phyloP scores from a whole-genome alignment of 176 grass and related monocot genomes.

The Oryza meridionalis region DNA sequence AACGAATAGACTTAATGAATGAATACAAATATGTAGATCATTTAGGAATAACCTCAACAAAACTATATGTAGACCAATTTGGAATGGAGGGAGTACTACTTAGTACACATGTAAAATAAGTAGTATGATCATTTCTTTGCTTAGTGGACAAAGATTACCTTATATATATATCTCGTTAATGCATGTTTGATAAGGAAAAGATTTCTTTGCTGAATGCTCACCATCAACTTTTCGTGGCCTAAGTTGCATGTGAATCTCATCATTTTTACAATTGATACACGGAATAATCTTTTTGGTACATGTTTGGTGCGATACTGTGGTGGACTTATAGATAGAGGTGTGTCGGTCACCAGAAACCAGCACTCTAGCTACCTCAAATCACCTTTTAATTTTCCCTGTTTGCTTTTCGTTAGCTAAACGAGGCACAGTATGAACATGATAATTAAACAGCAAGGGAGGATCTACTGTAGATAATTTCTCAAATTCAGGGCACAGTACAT shows the following conservation, averaged over 20 bases:
- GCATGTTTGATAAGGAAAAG: slow-evolving; percentile 2
- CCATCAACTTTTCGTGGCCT: slow-evolving; percentile 10
- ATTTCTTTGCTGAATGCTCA: not conserved
- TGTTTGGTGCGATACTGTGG: slow-evolving; percentile 20
- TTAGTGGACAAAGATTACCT: not conserved
- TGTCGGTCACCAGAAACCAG: slow-evolving; percentile 52
- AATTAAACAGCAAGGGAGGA: not conserved
- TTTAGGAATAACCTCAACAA: too few species aligned
- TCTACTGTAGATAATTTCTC: not conserved
- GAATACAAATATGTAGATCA: too few species aligned
- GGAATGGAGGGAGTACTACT: too few species aligned
- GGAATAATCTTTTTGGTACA: not conserved
- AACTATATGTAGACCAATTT: too few species aligned
- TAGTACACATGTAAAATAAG: not conserved
- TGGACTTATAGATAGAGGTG: slow-evolving; percentile 25
- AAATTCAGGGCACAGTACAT: slow-evolving; percentile 10
- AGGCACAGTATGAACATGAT: not conserved
- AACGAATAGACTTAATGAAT: too few species aligned
- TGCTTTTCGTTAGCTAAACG: slow-evolving; percentile 17
- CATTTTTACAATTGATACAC: not conserved
- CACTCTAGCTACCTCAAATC: not conserved
- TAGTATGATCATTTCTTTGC: not conserved
- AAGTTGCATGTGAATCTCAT: slow-evolving; percentile 13
- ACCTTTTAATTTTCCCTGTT: not conserved
- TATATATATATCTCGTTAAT: not conserved